These are phyloP conservation scores for Cairneyella variabilis DNA, from an alignment of 495 filamentous ascomycete species.

Conservation along the genomic window DNA sequence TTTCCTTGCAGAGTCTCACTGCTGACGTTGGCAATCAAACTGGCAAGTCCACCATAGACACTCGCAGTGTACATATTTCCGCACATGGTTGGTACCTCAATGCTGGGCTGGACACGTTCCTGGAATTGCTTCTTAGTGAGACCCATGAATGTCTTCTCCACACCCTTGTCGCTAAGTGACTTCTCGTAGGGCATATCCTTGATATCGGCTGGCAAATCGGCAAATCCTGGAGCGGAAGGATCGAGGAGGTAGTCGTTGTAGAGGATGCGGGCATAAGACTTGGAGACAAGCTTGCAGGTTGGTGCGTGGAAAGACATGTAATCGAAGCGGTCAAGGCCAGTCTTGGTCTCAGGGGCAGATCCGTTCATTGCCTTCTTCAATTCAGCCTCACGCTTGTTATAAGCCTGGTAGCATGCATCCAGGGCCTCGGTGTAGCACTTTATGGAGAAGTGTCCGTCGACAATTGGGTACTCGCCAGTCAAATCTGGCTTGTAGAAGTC, in stretches of 20 bases:
- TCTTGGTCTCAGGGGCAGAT: slow-evolving; percentile 45
- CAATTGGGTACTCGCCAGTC: slow-evolving; percentile 94
- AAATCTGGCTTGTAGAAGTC: slow-evolving; percentile 99
- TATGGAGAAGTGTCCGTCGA: slow-evolving; percentile 94
- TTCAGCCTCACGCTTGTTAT: slow-evolving; percentile 75
- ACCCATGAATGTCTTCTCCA: slow-evolving; percentile 96
- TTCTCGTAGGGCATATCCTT: slow-evolving; percentile 78
- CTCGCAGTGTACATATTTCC: slow-evolving; percentile 99
- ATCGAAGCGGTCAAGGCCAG: slow-evolving; percentile 87
- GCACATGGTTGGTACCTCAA: slow-evolving; percentile 87
- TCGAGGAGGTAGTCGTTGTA: slow-evolving; percentile 93
- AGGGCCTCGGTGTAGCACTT: slow-evolving; percentile 95
- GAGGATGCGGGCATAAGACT: slow-evolving; percentile 89
- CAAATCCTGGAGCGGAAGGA: slow-evolving; percentile 73
- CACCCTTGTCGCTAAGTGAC: slow-evolving; percentile 84
- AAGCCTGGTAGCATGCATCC: slow-evolving; percentile 93
- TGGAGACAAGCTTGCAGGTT: slow-evolving; percentile 97
- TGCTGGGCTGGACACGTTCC: slow-evolving; percentile 77
- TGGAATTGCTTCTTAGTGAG: slow-evolving; percentile 94
- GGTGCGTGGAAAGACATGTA: slow-evolving; percentile 94
- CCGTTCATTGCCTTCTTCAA: slow-evolving; percentile 54
- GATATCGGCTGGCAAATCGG: slow-evolving; percentile 81
- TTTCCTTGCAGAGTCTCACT: slow-evolving; percentile 70
- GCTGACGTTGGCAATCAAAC: slow-evolving; percentile 68
- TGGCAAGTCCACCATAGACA: slow-evolving; percentile 82